Evolutionary conservation across 495 filamentous ascomycete species (phyloP).

Genomic region (Aspergillus mulundensis): DNA sequence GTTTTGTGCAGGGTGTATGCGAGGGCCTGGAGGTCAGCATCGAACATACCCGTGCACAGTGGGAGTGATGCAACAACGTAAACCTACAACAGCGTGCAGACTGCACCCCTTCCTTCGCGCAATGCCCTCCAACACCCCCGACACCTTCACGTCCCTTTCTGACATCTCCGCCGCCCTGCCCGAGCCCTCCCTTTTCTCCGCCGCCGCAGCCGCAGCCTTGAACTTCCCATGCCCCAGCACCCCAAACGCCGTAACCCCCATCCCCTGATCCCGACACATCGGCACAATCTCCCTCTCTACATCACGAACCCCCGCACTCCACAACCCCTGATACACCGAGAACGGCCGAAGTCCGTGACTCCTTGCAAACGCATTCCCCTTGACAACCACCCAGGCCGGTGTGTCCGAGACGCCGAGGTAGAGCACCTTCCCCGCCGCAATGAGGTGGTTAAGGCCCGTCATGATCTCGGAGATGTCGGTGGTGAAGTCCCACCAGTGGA

Average conservation of each 20-base stretch:
- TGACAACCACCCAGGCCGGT: slow-evolving; percentile 60
- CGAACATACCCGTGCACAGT: too few species aligned
- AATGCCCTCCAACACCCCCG: too few species aligned
- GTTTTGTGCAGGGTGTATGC: neutral
- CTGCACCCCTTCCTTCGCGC: too few species aligned
- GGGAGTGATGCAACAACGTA: too few species aligned
- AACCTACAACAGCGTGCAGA: too few species aligned
- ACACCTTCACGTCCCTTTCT: too few species aligned
- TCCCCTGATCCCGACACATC: slow-evolving; percentile 53
- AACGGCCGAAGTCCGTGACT: slow-evolving; percentile 59
- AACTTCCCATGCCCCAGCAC: slow-evolving; percentile 27
- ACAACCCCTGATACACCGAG: slow-evolving; percentile 61
- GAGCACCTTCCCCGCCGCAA: slow-evolving; percentile 55
- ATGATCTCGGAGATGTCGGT: slow-evolving; percentile 60
- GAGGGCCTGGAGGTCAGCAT: neutral
- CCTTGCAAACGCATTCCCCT: slow-evolving; percentile 57
- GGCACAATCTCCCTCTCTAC: slow-evolving; percentile 57
- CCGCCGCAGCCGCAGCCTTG: slow-evolving; percentile 13
- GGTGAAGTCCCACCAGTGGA: slow-evolving; percentile 59
- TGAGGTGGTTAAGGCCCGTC: slow-evolving; percentile 54
- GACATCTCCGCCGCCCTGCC: too few species aligned
- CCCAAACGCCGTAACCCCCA: slow-evolving; percentile 54
- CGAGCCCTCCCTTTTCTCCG: too few species aligned
- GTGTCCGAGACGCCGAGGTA: slow-evolving; percentile 62
- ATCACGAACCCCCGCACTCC: slow-evolving; percentile 52